These are phyloP conservation scores for Annulohypoxylon maeteangense DNA, from an alignment of 495 filamentous ascomycete species.

Conservation along the genomic window DNA sequence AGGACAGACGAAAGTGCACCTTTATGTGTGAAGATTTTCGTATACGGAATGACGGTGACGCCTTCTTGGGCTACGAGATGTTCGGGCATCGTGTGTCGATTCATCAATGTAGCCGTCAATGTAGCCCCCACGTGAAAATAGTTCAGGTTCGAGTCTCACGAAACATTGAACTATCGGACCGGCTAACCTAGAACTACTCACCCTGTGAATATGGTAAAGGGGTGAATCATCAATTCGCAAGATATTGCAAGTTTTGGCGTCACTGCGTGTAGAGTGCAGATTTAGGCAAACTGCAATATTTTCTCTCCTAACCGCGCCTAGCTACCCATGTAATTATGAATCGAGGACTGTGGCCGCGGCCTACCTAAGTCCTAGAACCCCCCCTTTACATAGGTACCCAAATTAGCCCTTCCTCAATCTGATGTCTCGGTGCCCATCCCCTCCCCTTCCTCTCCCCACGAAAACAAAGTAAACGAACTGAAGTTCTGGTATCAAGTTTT, in stretches of 20 bases:
- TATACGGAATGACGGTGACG: constrained; percentile 16
- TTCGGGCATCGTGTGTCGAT: constrained; percentile 8
- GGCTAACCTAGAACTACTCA: neutral
- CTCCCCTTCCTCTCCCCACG: neutral
- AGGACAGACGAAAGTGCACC: constrained; percentile 9
- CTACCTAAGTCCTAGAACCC: neutral
- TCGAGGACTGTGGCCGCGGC: neutral
- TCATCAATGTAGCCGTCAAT: neutral
- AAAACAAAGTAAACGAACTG: constrained; percentile 13
- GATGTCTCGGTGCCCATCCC: neutral
- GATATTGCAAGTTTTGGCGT: neutral
- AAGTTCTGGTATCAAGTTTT: constrained; percentile 34
- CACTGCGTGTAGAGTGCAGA: neutral
- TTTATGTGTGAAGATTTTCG: neutral
- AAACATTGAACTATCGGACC: constrained; percentile 6
- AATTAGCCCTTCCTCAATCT: neutral
- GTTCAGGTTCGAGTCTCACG: constrained; percentile 14
- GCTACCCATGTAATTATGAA: neutral
- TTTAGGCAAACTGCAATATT: constrained; percentile 16
- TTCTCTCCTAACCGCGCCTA: neutral
- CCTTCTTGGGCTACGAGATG: neutral
- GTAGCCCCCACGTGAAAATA: constrained; percentile 13
- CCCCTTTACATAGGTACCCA: neutral
- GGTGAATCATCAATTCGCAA: neutral
- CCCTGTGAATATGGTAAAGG: neutral